phyloP scores from a whole-genome alignment of 2,329 filamentous ascomycete species.

The Fusarium stilboides region DNA sequence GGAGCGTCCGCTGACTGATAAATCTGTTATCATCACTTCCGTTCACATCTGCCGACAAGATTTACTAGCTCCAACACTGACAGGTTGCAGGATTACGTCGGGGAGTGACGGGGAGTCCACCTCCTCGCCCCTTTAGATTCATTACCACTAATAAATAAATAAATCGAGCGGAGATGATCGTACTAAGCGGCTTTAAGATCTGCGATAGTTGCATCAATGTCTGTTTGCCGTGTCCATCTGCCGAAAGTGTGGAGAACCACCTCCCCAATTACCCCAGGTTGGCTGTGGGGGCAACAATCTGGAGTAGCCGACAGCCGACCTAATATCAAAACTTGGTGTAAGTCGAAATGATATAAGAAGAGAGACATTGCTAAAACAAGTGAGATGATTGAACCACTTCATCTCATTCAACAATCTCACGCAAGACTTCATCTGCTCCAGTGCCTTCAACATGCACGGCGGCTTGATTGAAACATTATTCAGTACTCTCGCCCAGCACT shows the following conservation, averaged over 20 bases:
- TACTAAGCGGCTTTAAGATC: accelerated
- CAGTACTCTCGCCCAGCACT: conserved; percentile 37
- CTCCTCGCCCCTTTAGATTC: conserved; percentile 19
- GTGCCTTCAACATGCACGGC: conserved; percentile 45
- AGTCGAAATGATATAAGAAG: conserved; percentile 38
- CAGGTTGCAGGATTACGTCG: conserved; percentile 37
- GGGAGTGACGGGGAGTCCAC: neutral
- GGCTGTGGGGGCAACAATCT: conserved; percentile 24
- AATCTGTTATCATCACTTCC: conserved; percentile 29
- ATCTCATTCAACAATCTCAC: conserved; percentile 13
- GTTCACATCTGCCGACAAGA: conserved; percentile 38
- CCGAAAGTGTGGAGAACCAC: conserved; percentile 32
- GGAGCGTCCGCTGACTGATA: neutral
- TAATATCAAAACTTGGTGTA: conserved; percentile 20
- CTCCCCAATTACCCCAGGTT: conserved; percentile 37
- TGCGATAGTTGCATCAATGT: conserved; percentile 10
- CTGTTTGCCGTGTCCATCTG: conserved; percentile 36
- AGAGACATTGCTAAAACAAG: conserved; percentile 1
- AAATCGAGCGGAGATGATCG: conserved; percentile 4
- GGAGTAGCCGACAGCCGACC: conserved; percentile 33
- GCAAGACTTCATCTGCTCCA: neutral
- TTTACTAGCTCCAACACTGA: conserved; percentile 28
- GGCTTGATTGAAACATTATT: conserved; percentile 44
- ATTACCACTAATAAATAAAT: accelerated
- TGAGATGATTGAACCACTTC: neutral